phyloP scores from a whole-genome alignment of 805 yeast species.

The Grigorovia transvaalensis region DNA sequence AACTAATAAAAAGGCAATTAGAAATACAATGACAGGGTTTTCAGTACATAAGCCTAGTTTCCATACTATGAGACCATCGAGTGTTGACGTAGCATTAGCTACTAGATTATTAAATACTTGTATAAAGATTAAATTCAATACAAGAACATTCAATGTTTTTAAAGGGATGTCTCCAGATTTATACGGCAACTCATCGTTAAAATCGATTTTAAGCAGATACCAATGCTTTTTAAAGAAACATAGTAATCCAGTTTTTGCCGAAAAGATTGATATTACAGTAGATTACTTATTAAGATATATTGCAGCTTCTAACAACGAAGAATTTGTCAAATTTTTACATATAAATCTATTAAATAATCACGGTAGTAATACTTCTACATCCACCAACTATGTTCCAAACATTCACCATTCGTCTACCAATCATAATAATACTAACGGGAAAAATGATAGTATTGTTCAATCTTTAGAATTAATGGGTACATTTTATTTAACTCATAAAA shows the following conservation, averaged over 20 bases:
- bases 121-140: conserved; percentile 25
- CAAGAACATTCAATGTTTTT: conserved; percentile 21
- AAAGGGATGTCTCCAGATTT: conserved; percentile 16
- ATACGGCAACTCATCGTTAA: conserved; percentile 4
- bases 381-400: neutral
- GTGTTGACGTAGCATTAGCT: conserved; percentile 16
- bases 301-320: conserved; percentile 39
- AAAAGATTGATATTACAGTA: conserved; percentile 30
- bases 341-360: conserved; percentile 15
- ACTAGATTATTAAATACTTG: conserved; percentile 16
- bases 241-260: conserved; percentile 5
- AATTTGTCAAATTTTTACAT: conserved; percentile 29
- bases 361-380: conserved; percentile 25
- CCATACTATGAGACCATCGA: conserved; percentile 27
- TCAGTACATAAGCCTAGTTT: conserved; percentile 26
- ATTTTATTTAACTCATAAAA: conserved; percentile 31
- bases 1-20: conserved; percentile 10
- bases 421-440: neutral
- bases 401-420: neutral
- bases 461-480: conserved; percentile 35
- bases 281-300: conserved; percentile 35
- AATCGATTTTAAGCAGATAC: conserved; percentile 12
- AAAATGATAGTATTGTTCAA: neutral
- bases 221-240: conserved; percentile 11
- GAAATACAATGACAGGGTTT: conserved; percentile 24